These are phyloP conservation scores for Pinus tabuliformis DNA, from an alignment of 75 land plant species.

Conservation along the genomic window DNA sequence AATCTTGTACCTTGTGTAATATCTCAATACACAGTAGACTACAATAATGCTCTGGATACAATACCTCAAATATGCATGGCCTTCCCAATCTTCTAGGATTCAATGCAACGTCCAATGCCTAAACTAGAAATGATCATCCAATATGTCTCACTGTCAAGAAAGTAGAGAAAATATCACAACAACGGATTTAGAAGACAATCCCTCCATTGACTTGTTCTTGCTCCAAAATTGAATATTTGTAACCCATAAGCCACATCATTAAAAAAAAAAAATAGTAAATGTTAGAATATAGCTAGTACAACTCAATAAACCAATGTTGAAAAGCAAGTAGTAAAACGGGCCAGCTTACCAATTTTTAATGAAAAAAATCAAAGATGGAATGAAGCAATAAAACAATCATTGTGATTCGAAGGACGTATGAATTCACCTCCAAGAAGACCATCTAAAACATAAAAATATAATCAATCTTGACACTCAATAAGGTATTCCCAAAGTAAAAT, in stretches of 20 bases:
- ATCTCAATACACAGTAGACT: conserved; percentile 11
- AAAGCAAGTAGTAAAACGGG: background rate
- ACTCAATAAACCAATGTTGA: background rate
- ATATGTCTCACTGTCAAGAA: conserved; percentile 96
- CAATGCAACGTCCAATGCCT: conserved; percentile 94
- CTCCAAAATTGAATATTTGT: conserved; percentile 98
- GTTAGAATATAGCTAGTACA: background rate
- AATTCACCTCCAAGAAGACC: conserved; percentile 96
- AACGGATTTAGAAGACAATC: conserved; percentile 93
- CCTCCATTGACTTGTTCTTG: conserved; percentile 99
- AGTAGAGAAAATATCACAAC: conserved; percentile 94
- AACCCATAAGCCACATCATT: conserved; percentile 7
- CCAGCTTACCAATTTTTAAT: conserved; percentile 83
- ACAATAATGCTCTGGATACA: background rate
- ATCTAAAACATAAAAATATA: conserved; percentile 48
- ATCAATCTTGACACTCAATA: background rate
- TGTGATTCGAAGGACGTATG: conserved; percentile 76
- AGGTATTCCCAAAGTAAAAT: background rate
- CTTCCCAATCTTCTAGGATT: conserved; percentile 99
- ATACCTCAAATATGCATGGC: conserved; percentile 99
- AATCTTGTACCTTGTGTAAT: background rate
- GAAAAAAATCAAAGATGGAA: conserved; percentile 91
- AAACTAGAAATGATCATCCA: conserved; percentile 99
- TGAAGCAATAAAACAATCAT: conserved; percentile 88
- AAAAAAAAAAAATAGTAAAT: background rate